phyloP scores from a whole-genome alignment of 176 grass and related monocot species.

The Elaeis guineensis region DNA sequence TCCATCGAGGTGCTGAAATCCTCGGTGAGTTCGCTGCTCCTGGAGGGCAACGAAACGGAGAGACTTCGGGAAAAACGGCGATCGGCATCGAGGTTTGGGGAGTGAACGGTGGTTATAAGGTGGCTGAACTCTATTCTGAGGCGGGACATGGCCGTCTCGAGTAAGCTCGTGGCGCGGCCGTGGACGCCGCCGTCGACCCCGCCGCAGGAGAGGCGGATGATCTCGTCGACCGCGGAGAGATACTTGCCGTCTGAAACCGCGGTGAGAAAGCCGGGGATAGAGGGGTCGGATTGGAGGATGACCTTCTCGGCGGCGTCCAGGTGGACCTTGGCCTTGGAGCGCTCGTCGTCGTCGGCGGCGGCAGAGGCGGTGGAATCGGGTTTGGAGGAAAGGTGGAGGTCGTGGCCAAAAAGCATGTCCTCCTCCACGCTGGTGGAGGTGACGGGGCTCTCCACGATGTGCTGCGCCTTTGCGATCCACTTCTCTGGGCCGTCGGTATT shows the following conservation, averaged over 20 bases:
- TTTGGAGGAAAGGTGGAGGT: slow-evolving; percentile 55
- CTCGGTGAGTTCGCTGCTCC: neutral
- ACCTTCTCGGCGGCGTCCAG: slow-evolving; percentile 12
- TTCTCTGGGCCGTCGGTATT: slow-evolving; percentile 60
- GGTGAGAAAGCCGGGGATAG: slow-evolving; percentile 13
- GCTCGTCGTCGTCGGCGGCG: slow-evolving; percentile 23
- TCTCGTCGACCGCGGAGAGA: slow-evolving; percentile 45
- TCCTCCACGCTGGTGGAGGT: slow-evolving; percentile 74
- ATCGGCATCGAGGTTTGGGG: slow-evolving; percentile 28
- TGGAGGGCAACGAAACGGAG: slow-evolving; percentile 36
- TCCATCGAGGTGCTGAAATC: neutral
- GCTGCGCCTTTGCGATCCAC: slow-evolving; percentile 69
- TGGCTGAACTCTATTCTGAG: slow-evolving; percentile 84
- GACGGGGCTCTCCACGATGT: slow-evolving; percentile 81
- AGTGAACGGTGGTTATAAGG: slow-evolving; percentile 49
- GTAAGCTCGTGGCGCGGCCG: slow-evolving; percentile 35
- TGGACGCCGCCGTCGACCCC: slow-evolving; percentile 16
- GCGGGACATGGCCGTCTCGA: slow-evolving; percentile 64
- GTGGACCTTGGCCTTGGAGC: neutral
- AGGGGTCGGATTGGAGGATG: slow-evolving; percentile 36
- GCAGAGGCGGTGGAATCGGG: slow-evolving; percentile 21
- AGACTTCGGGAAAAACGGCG: slow-evolving; percentile 47
- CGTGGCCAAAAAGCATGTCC: slow-evolving; percentile 90
- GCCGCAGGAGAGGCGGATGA: slow-evolving; percentile 15
- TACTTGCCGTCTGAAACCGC: slow-evolving; percentile 27